Percentiles rank a stretch among this genome's conserved stretches.
These are phyloP conservation scores for Caryopteris hybrid DNA, from an alignment of 305 asterid species.

Conservation along the genomic window DNA sequence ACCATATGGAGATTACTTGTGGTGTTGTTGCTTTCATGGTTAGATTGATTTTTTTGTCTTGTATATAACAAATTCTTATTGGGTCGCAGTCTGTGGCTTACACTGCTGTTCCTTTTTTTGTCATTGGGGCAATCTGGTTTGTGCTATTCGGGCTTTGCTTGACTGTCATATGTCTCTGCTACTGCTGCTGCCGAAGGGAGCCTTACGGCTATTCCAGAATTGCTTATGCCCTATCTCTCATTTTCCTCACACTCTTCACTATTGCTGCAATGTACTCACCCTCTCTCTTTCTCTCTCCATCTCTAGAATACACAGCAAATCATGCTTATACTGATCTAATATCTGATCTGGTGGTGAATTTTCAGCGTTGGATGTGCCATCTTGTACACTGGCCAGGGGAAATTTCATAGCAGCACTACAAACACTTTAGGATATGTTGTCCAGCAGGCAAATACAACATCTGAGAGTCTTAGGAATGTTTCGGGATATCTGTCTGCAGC, in stretches of 20 bases:
- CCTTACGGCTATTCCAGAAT: conserved; percentile 79
- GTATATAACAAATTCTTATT: not conserved
- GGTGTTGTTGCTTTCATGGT: not conserved
- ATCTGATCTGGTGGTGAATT: too few relatives aligned
- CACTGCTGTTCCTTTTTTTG: conserved; percentile 72
- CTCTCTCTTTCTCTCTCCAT: conserved; percentile 49
- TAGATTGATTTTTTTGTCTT: not conserved
- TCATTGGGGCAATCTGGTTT: conserved; percentile 67
- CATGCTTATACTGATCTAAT: too few relatives aligned
- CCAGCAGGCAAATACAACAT: conserved; percentile 53
- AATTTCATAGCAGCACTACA: conserved; percentile 48
- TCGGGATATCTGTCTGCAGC: conserved; percentile 82
- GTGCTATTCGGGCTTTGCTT: conserved; percentile 57
- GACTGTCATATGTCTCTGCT: conserved; percentile 47
- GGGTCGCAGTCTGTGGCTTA: conserved; percentile 58
- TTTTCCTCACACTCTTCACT: conserved; percentile 69
- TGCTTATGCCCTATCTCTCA: conserved; percentile 84
- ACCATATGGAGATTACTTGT: too few relatives aligned
- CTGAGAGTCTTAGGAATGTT: conserved; percentile 54
- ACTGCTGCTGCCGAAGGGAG: conserved; percentile 67
- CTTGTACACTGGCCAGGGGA: conserved; percentile 76
- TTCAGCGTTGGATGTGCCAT: conserved; percentile 66
- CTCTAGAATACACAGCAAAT: conserved; percentile 7
- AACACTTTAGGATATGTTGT: conserved; percentile 60
- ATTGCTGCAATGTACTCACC: conserved; percentile 65